These are phyloP conservation scores for Zangia roseola DNA, from an alignment of 768 basidiomycete genomes.

Conservation along the genomic window DNA sequence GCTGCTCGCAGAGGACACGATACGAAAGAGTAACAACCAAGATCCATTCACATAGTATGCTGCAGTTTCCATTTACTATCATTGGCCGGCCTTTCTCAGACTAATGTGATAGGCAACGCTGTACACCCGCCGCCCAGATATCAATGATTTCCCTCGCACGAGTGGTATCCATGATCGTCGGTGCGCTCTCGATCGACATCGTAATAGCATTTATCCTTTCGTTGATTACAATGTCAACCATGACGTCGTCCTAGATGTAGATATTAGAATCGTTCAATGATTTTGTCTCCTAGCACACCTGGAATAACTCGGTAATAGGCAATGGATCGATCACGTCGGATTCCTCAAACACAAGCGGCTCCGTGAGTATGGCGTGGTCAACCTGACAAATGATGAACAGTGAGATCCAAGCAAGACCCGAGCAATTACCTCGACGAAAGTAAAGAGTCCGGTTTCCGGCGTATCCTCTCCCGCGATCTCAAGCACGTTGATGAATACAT, in stretches of 20 bases:
- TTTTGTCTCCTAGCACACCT: conserved; percentile 18
- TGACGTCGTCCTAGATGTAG: conserved; percentile 31
- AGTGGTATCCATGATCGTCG: conserved; percentile 11
- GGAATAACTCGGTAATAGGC: conserved; percentile 22
- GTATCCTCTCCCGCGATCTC: conserved; percentile 31
- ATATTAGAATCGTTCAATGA: background rate
- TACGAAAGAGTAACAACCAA: background rate
- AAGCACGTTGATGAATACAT: conserved; percentile 46
- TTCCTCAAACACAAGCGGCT: conserved; percentile 4
- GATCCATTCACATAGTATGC: background rate
- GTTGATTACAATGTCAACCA: conserved; percentile 32
- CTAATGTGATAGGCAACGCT: conserved; percentile 6
- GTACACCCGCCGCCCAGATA: conserved; percentile 21
- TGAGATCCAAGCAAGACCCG: background rate
- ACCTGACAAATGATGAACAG: conserved; percentile 22
- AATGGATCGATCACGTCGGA: conserved; percentile 15
- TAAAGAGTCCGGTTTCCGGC: conserved; percentile 21
- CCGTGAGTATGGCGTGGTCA: conserved; percentile 36
- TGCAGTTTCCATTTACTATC: background rate
- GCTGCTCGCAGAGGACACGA: conserved; percentile 67
- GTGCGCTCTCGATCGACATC: conserved; percentile 23
- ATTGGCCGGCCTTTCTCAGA: conserved; percentile 1
- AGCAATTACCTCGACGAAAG: conserved; percentile 35
- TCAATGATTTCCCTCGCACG: conserved; percentile 18
- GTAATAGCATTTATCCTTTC: conserved; percentile 15